phyloP scores from a whole-genome alignment of 192 early-diverging fungal genomes.

The Coemansia sp. region DNA sequence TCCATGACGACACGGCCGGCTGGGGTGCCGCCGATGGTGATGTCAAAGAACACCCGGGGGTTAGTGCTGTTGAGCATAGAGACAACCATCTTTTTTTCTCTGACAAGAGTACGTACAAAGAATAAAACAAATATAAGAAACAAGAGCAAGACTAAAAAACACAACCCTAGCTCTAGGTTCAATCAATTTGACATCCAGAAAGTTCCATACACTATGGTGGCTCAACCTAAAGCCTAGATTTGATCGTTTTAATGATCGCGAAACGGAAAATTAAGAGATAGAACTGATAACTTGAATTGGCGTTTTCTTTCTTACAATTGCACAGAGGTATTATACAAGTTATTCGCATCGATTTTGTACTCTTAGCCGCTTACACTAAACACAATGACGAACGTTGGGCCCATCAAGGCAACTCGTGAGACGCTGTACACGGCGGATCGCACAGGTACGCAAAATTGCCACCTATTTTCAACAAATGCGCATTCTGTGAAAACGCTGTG shows the following conservation, averaged over 20 bases:
- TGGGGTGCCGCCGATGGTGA: constrained; percentile 46
- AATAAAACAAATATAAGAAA: constrained; percentile 7
- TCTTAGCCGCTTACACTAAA: constrained; percentile 11
- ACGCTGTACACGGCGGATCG: constrained; percentile 55
- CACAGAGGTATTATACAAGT: too few relatives aligned
- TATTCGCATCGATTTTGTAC: constrained; percentile 8
- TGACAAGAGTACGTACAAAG: neutral
- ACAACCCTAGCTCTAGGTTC: neutral
- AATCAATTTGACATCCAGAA: constrained; percentile 1
- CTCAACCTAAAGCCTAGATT: neutral
- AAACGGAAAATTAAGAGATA: too few relatives aligned
- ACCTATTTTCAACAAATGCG: too few relatives aligned
- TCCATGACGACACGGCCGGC: constrained; percentile 61
- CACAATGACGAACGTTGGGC: constrained; percentile 25
- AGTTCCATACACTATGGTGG: neutral
- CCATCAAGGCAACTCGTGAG: constrained; percentile 53
- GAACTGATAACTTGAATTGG: too few relatives aligned
- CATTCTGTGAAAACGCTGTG: neutral
- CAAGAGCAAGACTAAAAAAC: neutral
- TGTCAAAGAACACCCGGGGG: constrained; percentile 61
- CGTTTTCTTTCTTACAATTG: neutral
- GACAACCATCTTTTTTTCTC: constrained; percentile 22
- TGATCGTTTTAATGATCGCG: neutral
- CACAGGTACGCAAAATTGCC: constrained; percentile 33
- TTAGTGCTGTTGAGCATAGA: constrained; percentile 46